Base-by-base conservation (phyloP, 2,329 filamentous ascomycete genomes). In the Pestalotiopsis sp. region DNA sequence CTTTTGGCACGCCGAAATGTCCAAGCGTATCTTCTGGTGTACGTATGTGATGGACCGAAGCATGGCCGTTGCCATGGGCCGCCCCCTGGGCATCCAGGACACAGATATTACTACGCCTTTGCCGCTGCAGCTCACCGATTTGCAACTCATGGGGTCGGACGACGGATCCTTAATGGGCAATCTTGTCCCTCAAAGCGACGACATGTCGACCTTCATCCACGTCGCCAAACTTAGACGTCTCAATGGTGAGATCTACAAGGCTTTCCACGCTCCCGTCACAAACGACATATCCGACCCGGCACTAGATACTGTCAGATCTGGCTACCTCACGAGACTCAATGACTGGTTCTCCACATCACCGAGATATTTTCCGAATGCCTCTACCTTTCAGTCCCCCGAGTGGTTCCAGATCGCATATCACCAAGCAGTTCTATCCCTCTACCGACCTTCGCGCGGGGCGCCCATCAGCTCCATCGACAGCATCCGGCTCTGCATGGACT, bases 11-110 rank as follows among this genome's bases (percentile, higher is more conserved):
- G 64, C 63, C 36, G 75, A 79, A 57, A 75, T 77, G 70, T 58
- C 64, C 41, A 75, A 77, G 23, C 72, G 76, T 3, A 64, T 78
- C 1, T 78, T 76, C 68, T 79, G 77, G 77, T 74, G 74, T 52
- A 69, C 77, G 7, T 76, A 77, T 45, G 68, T 69, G n/a, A 75
- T 74, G 66, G 70, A 75, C 4, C 69, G 75, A 31, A 74, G 70
- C 23, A 75, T 76, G 52, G 73, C 72, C 1, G 74, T 77, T 49
- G 73, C 75, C 38, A 71, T 76, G 65, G 72, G 75, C 23, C 68
- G 73, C 4, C 75, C 76, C 0, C 64, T 75, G 2, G 73, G 70
- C 0, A 75, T 75, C 12, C 71, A 73, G 31, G 73, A 75, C 25
- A 57, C 71, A 2, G 74, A 76, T 17, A 74, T 77, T 4, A 73